These are phyloP conservation scores for Clarireedia monteithiana DNA, from an alignment of 2,329 filamentous ascomycete genomes.

Conservation along the genomic window DNA sequence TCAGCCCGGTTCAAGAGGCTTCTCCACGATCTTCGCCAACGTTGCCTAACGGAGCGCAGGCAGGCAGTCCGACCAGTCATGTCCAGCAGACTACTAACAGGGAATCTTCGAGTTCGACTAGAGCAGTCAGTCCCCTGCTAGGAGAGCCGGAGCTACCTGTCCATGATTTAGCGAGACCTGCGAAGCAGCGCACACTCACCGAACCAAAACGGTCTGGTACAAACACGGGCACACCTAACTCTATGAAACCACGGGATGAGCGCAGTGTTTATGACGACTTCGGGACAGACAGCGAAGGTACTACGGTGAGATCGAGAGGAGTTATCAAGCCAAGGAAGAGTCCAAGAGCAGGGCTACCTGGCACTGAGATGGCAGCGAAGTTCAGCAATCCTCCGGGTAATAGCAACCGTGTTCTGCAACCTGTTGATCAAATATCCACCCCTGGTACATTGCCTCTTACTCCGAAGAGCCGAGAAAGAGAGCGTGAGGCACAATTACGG, in stretches of 20 bases:
- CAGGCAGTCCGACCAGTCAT: slow-evolving; percentile 23
- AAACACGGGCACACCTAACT: not conserved
- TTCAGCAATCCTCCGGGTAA: slow-evolving; percentile 20
- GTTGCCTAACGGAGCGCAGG: slow-evolving; percentile 5
- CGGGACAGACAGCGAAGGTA: slow-evolving; percentile 15
- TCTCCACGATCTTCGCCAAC: slow-evolving; percentile 3
- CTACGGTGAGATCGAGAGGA: slow-evolving; percentile 14
- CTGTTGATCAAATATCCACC: slow-evolving; percentile 7
- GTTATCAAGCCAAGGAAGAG: slow-evolving; percentile 16
- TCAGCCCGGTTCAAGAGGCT: slow-evolving; percentile 12
- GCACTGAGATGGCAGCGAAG: slow-evolving; percentile 14
- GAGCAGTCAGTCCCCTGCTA: slow-evolving; percentile 23
- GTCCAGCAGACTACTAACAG: slow-evolving; percentile 20
- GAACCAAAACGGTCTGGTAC: not conserved
- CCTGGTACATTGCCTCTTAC: slow-evolving; percentile 21
- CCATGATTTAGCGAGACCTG: slow-evolving; percentile 4
- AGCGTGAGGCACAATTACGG: slow-evolving; percentile 14
- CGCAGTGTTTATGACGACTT: slow-evolving; percentile 23
- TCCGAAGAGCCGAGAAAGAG: slow-evolving; percentile 19
- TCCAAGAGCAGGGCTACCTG: slow-evolving; percentile 10
- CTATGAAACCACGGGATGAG: slow-evolving; percentile 4
- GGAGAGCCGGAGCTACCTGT: slow-evolving; percentile 13
- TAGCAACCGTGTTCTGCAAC: slow-evolving; percentile 10
- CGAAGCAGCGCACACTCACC: slow-evolving; percentile 9
- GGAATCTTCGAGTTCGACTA: slow-evolving; percentile 22